phyloP scores from a whole-genome alignment of 371 early-diverging fungal species.

The Astathelohania contejeani region DNA sequence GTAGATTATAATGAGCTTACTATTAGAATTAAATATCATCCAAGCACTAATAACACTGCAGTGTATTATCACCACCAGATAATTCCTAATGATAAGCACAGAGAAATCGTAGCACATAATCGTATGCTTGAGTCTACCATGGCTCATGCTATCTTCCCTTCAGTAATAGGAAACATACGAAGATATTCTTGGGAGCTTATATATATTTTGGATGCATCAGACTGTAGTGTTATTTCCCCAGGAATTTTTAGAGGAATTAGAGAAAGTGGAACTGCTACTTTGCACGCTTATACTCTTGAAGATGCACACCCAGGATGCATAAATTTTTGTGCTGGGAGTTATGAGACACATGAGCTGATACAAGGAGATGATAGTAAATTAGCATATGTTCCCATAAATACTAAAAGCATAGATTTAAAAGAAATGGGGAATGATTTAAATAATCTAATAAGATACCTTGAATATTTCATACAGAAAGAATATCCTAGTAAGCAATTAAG shows the following conservation, averaged over 20 bases:
- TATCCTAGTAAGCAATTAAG: constrained; percentile 5
- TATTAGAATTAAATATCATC: constrained; percentile 19
- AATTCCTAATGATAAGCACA: constrained; percentile 24
- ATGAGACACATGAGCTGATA: constrained; percentile 14
- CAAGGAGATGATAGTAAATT: constrained; percentile 24
- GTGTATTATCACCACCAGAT: constrained; percentile 27
- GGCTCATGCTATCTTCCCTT: constrained; percentile 24
- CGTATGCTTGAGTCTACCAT: constrained; percentile 2
- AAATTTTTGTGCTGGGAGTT: constrained; percentile 45
- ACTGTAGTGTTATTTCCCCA: constrained; percentile 29
- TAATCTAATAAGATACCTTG: constrained; percentile 22
- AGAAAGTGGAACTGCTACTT: constrained; percentile 38
- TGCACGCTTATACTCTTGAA: constrained; percentile 35
- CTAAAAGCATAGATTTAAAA: constrained; percentile 1
- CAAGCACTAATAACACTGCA: constrained; percentile 5
- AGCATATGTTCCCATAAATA: constrained; percentile 15
- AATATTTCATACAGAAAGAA: constrained; percentile 16
- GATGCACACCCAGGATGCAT: constrained; percentile 20
- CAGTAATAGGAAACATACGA: constrained; percentile 1
- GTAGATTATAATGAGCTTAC: constrained; percentile 2
- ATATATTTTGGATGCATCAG: constrained; percentile 42
- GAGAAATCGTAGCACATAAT: constrained; percentile 20
- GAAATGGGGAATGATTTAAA: constrained; percentile 13
- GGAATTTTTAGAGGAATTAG: constrained; percentile 36
- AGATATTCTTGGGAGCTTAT: constrained; percentile 36